These are phyloP conservation scores for Schwanniomyces pseudopolymorphus DNA, from an alignment of 805 yeast species.

Conservation along the genomic window DNA sequence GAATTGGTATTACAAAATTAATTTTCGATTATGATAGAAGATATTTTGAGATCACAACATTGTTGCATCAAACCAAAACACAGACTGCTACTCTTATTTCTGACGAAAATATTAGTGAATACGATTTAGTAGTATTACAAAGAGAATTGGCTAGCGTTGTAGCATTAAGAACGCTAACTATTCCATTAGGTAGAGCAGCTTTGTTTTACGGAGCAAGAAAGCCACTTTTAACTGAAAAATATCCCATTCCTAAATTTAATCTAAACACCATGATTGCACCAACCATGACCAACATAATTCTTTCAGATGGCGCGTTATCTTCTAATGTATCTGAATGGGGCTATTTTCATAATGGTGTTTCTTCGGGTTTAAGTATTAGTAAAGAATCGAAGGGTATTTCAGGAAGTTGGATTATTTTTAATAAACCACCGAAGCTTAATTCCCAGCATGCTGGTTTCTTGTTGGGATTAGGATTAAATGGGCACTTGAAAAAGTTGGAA, in stretches of 20 bases:
- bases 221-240: constrained; percentile 83
- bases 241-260: constrained; percentile 75
- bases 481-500: constrained; percentile 77
- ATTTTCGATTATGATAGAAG: constrained; percentile 79
- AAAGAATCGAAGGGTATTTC: constrained; percentile 64
- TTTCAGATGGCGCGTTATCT: constrained; percentile 55
- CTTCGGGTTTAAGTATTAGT: constrained; percentile 79
- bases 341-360: constrained; percentile 86
- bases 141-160: constrained; percentile 59
- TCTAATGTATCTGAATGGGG: constrained; percentile 70
- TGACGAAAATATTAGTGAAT: constrained; percentile 48
- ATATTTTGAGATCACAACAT: constrained; percentile 69
- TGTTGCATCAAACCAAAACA: constrained; percentile 67
- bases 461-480: constrained; percentile 89
- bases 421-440: constrained; percentile 66
- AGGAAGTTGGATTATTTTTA: constrained; percentile 91
- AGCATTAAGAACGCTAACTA: constrained; percentile 69
- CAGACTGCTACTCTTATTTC: constrained; percentile 50
- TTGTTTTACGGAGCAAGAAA: constrained; percentile 63
- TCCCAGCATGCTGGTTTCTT: constrained; percentile 94
- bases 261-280: constrained; percentile 68
- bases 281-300: constrained; percentile 57
- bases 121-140: constrained; percentile 54
- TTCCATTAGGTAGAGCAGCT: constrained; percentile 79
- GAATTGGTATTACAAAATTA: constrained; percentile 63